Evolutionary conservation across 768 basidiomycete genomes (phyloP), one percentile per base, ranked within the genome.

Genomic region (Russula sp.): DNA sequence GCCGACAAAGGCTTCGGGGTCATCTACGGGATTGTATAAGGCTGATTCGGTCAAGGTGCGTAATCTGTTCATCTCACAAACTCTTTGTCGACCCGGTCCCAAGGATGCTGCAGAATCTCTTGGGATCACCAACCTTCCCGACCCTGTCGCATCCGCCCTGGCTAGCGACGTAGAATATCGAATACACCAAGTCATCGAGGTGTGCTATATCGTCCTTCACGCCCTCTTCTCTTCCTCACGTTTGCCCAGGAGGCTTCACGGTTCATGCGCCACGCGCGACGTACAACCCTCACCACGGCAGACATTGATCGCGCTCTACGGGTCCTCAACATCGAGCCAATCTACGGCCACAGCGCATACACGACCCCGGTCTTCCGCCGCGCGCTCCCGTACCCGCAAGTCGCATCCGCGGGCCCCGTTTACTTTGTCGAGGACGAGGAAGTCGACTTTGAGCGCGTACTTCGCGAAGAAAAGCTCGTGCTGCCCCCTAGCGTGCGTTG

Each of bases 101-200:
- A 31, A 96, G 94, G 94, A 98, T 77, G 87, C 89, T 51, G 94
- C 97, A 37, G 96, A 98, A 68, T 87, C 89, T 0, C 75, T 97
- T 37, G 86, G 86, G 63, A 85, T 98, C 60, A 76, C 85, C 14
- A 86, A 75, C 52, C 75, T 99, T 47, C 78, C 90, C 2, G 92
- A 95, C 57, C 71, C 80, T 3, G 89, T 97, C 31, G 89, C 93
- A 5, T 86, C 86, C 4, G 81, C 90, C 0, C 80, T 99, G 31
- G 94, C 97, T 0, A 94, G 91, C 69, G 97, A 99, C 77, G 93
- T 98, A 47, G 97, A 98, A 72, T 98, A 98, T 75, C 81, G 97
- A 63, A 83, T 98, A 72, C 93, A 96, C 74, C 92, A 98, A 72
- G 88, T 98, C 47, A 82, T 96, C 68, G 92, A 97, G 83, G 93